A percentile compares a stretch with the other conserved stretches of the same genome.
Evolutionary conservation across 192 early-diverging fungal genomes (phyloP).

Genomic region (Entomortierella chlamydospora): DNA sequence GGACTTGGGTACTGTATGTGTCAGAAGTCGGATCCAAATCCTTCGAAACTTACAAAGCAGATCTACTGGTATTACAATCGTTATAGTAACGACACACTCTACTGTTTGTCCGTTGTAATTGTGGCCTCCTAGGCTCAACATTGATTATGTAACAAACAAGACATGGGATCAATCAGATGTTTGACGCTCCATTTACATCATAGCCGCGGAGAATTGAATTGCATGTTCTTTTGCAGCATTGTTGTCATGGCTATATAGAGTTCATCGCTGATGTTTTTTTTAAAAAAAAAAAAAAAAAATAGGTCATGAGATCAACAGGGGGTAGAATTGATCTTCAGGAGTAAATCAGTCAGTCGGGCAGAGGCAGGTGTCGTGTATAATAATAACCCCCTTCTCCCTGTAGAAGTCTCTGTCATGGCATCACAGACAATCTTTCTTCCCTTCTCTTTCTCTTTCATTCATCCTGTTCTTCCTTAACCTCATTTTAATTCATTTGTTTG

Average conservation of each 20-base stretch:
- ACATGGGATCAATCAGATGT: too few relatives aligned
- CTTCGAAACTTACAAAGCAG: too few relatives aligned
- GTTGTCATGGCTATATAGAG: background rate
- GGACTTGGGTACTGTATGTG: too few relatives aligned
- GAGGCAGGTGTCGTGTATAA: background rate
- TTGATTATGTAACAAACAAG: too few relatives aligned
- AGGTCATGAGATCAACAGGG: conserved; percentile 15
- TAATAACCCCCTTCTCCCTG: background rate
- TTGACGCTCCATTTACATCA: too few relatives aligned
- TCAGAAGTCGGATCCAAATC: too few relatives aligned
- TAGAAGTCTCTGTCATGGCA: background rate
- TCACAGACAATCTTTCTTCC: background rate
- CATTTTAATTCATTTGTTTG: background rate
- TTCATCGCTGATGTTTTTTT: background rate
- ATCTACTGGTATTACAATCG: too few relatives aligned
- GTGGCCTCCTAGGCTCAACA: too few relatives aligned
- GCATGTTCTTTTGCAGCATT: background rate
- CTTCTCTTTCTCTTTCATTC: background rate
- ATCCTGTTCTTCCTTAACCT: background rate
- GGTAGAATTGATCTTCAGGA: background rate
- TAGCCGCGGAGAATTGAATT: conserved; percentile 4
- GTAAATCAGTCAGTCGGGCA: background rate
- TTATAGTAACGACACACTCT: too few relatives aligned
- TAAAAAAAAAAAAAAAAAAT: background rate
- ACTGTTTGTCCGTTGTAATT: too few relatives aligned